These are phyloP conservation scores for Diplodia corticola DNA, from an alignment of 2,329 filamentous ascomycete genomes.

Conservation along the genomic window DNA sequence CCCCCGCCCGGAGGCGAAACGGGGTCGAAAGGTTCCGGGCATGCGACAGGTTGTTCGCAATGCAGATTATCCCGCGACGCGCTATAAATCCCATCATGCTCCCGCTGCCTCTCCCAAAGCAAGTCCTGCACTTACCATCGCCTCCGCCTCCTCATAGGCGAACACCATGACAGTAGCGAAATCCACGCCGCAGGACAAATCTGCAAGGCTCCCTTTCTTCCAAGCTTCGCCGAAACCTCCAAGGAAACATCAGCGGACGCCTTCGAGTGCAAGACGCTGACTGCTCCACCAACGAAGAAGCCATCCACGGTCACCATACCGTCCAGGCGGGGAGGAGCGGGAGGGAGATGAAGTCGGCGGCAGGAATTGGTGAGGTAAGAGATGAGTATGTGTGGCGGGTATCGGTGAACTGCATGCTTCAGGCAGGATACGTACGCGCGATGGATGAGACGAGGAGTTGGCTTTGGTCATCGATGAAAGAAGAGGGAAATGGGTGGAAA, in stretches of 20 bases:
- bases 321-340: too few relatives aligned
- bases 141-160: not conserved
- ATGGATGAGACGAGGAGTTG: too few relatives aligned
- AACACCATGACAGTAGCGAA: too few relatives aligned
- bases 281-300: not conserved
- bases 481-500: too few relatives aligned
- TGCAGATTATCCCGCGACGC: constrained; percentile 22
- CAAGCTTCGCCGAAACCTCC: constrained; percentile 17
- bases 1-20: constrained; percentile 17
- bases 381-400: too few relatives aligned
- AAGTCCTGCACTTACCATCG: constrained; percentile 18
- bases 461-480: too few relatives aligned
- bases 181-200: not conserved
- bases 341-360: too few relatives aligned
- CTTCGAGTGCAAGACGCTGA: not conserved
- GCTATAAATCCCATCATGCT: constrained; percentile 13
- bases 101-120: constrained; percentile 16
- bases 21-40: constrained; percentile 20
- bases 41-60: constrained; percentile 24
- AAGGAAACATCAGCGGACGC: not conserved
- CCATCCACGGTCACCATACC: not conserved
- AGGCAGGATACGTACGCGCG: too few relatives aligned
- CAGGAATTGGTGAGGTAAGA: too few relatives aligned
- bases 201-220: constrained; percentile 14
- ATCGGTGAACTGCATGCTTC: too few relatives aligned